These are phyloP conservation scores for Saccharomyces pastorianus DNA, from an alignment of 1,139 yeast species.

Conservation along the genomic window DNA sequence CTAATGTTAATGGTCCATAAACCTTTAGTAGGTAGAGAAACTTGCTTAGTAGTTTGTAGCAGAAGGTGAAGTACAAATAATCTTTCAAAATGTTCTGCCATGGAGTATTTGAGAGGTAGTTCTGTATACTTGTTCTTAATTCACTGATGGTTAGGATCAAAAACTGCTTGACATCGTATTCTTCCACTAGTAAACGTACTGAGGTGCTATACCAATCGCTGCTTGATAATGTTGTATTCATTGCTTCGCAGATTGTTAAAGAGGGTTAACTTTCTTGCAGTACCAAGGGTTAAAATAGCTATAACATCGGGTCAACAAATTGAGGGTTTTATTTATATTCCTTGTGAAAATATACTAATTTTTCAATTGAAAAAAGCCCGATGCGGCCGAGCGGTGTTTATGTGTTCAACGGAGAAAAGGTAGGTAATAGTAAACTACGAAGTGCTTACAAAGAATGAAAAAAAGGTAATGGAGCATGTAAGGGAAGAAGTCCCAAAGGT, in stretches of 20 bases:
- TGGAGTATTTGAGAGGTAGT: slow-evolving; percentile 10
- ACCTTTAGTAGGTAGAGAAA: slow-evolving; percentile 28
- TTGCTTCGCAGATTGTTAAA: neutral
- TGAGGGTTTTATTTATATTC: neutral
- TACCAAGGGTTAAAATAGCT: neutral
- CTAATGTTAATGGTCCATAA: slow-evolving; percentile 36
- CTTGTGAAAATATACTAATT: neutral
- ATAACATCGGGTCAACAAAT: neutral
- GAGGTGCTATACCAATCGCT: neutral
- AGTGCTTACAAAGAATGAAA: neutral
- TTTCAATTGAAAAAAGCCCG: neutral
- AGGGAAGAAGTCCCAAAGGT: too few relatives aligned
- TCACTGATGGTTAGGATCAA: neutral
- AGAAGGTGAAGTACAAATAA: slow-evolving; percentile 12
- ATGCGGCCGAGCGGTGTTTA: neutral
- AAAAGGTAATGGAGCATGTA: too few relatives aligned
- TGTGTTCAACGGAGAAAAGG: neutral
- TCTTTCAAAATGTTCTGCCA: slow-evolving; percentile 20
- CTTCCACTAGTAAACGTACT: neutral
- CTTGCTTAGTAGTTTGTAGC: slow-evolving; percentile 9
- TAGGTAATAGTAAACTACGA: neutral
- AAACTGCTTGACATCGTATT: neutral
- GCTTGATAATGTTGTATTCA: neutral
- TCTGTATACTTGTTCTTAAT: neutral
- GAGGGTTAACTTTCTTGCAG: neutral